A percentile compares a stretch with the other conserved stretches of the same genome.
phyloP scores from a whole-genome alignment of 2,329 filamentous ascomycete species.

The Fusarium miscanthi region DNA sequence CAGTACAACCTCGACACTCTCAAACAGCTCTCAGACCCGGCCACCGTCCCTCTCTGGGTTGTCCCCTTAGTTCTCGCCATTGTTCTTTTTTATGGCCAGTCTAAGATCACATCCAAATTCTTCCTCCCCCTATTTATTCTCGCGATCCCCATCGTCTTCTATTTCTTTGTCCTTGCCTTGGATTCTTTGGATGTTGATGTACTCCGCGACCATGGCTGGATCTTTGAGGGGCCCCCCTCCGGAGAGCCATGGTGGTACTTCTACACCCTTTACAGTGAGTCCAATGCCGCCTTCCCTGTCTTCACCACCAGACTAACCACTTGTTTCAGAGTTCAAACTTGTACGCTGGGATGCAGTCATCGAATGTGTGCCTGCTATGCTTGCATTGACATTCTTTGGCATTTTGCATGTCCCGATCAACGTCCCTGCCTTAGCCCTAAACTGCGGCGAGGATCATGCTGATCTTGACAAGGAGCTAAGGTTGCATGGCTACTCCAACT shows the following conservation, averaged over 20 bases:
- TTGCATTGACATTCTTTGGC: slow-evolving; percentile 96
- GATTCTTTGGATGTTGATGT: slow-evolving; percentile 73
- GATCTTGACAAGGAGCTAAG: slow-evolving; percentile 92
- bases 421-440: slow-evolving; percentile 90
- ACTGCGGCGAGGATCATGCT: slow-evolving; percentile 90
- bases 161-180: slow-evolving; percentile 77
- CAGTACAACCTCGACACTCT: slow-evolving; percentile 83
- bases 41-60: slow-evolving; percentile 85
- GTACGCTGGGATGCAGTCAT: slow-evolving; percentile 86
- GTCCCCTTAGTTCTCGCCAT: slow-evolving; percentile 82
- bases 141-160: slow-evolving; percentile 79
- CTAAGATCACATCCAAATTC: slow-evolving; percentile 82
- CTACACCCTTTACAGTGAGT: slow-evolving; percentile 91
- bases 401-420: slow-evolving; percentile 98
- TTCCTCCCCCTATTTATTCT: slow-evolving; percentile 90
- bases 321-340: slow-evolving; percentile 74
- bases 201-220: slow-evolving; percentile 83
- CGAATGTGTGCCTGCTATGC: slow-evolving; percentile 93
- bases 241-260: slow-evolving; percentile 97
- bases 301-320: slow-evolving; percentile 28
- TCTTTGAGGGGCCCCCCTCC: slow-evolving; percentile 86
- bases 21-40: slow-evolving; percentile 75
- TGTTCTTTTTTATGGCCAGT: slow-evolving; percentile 79
- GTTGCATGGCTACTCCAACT: slow-evolving; percentile 93
- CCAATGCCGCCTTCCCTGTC: no score